Percentiles rank a stretch among this genome's conserved stretches.
phyloP scores from a whole-genome alignment of 2,329 filamentous ascomycete genomes.

The Lecanicillium sp. region DNA sequence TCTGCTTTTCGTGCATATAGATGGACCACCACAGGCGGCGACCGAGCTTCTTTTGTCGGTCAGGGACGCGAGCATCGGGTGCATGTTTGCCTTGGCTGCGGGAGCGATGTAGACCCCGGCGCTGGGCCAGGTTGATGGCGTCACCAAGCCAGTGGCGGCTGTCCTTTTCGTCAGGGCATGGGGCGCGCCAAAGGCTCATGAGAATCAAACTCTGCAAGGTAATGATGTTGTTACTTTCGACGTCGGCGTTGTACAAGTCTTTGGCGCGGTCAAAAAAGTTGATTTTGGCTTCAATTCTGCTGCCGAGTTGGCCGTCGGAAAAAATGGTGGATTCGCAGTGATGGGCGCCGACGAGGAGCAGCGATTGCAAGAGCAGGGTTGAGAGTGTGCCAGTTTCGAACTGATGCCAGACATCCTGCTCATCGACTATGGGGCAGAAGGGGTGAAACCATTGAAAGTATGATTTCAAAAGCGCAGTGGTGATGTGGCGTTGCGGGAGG shows the following conservation, averaged over 20 bases:
- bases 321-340: conserved; percentile 39
- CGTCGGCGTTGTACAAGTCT: conserved; percentile 42
- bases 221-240: conserved; percentile 37
- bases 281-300: conserved; percentile 38
- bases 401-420: conserved; percentile 30
- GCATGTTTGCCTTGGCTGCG: conserved; percentile 1
- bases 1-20: conserved; percentile 44
- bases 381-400: conserved; percentile 35
- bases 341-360: conserved; percentile 44
- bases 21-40: conserved; percentile 43
- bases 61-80: conserved; percentile 4
- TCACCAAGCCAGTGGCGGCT: conserved; percentile 38
- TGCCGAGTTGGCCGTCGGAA: conserved; percentile 31
- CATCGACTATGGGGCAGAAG: conserved; percentile 44
- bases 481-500: conserved; percentile 32
- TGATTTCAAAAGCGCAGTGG: conserved; percentile 33
- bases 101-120: conserved; percentile 31
- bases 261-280: conserved; percentile 41
- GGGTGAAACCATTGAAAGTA: conserved; percentile 50
- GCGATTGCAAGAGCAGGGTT: conserved; percentile 39
- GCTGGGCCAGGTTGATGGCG: conserved; percentile 40
- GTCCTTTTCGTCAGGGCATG: conserved; percentile 35
- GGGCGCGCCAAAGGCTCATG: conserved; percentile 45
- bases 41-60: conserved; percentile 25
- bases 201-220: conserved; percentile 42